Percentiles rank a stretch among this genome's conserved stretches.
Evolutionary conservation across 1,284 basidiomycete genomes (phyloP).

Genomic region (Ustilago esculenta): DNA sequence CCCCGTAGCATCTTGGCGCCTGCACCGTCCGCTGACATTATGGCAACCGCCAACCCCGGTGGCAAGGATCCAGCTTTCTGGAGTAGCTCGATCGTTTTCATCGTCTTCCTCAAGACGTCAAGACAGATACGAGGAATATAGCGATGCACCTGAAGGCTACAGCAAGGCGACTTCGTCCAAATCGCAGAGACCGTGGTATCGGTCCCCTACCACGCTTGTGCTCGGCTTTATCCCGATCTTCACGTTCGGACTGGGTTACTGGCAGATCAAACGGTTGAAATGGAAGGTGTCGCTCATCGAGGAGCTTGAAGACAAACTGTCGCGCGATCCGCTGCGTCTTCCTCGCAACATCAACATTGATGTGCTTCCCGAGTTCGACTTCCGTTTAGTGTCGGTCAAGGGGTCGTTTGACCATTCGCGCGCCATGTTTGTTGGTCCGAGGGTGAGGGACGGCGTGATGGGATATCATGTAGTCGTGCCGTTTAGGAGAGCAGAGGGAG

Average conservation of each 20-base stretch:
- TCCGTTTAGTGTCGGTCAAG: slow-evolving; percentile 51
- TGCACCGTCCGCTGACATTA: no score
- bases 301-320: slow-evolving; percentile 89
- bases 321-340: slow-evolving; percentile 79
- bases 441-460: slow-evolving; percentile 84
- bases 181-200: slow-evolving; percentile 50
- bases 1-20: no score
- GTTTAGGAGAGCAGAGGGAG: slow-evolving; percentile 73
- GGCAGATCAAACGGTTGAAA: slow-evolving; percentile 88
- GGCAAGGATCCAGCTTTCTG: no score
- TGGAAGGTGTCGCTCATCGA: slow-evolving; percentile 97
- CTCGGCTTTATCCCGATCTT: slow-evolving; percentile 88
- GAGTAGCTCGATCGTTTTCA: no score
- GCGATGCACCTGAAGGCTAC: slow-evolving; percentile 36
- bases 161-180: slow-evolving; percentile 15
- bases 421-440: slow-evolving; percentile 86
- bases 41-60: no score
- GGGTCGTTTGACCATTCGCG: slow-evolving; percentile 70
- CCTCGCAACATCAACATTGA: slow-evolving; percentile 80
- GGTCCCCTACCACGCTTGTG: slow-evolving; percentile 70
- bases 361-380: slow-evolving; percentile 56
- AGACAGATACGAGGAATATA: slow-evolving; percentile 12
- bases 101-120: not conserved
- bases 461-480: slow-evolving; percentile 90
- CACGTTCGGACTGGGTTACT: slow-evolving; percentile 89